phyloP scores from a whole-genome alignment of 129 eudicot genomes.

The Chrysanthemum makinoi region DNA sequence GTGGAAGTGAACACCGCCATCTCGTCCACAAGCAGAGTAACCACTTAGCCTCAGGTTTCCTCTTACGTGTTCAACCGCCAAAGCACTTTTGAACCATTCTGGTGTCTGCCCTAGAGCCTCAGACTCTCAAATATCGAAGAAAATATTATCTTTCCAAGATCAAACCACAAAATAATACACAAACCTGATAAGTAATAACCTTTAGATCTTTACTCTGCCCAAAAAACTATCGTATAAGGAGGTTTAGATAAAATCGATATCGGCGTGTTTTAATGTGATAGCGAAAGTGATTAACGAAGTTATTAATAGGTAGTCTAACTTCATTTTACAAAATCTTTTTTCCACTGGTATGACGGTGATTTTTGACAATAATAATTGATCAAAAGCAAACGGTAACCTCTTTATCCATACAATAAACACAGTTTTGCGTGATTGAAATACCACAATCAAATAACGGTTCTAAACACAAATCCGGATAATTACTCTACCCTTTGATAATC shows the following conservation, averaged over 20 bases:
- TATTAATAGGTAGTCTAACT: no score
- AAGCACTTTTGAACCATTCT: constrained; percentile 84
- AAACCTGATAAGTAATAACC: background rate
- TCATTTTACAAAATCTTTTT: no score
- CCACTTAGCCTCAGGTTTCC: constrained; percentile 92
- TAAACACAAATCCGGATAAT: background rate
- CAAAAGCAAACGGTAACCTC: no score
- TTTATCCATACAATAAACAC: background rate
- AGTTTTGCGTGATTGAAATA: background rate
- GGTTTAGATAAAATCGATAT: no score
- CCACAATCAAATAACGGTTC: background rate
- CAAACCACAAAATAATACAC: background rate
- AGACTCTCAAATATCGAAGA: constrained; percentile 16
- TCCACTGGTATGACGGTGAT: no score
- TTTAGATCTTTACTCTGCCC: no score
- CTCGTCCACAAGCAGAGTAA: constrained; percentile 98
- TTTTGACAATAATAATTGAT: no score
- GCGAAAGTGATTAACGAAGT: no score
- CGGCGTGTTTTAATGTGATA: no score
- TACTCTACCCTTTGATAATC: background rate
- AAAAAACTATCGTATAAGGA: no score
- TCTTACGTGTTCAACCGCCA: constrained; percentile 85
- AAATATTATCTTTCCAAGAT: background rate
- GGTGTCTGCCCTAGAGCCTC: constrained; percentile 99
- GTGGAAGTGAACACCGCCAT: constrained; percentile 98